Evolutionary conservation across 106 monocot genomes (phyloP).

Genomic region (Dendrobium catenatum): DNA sequence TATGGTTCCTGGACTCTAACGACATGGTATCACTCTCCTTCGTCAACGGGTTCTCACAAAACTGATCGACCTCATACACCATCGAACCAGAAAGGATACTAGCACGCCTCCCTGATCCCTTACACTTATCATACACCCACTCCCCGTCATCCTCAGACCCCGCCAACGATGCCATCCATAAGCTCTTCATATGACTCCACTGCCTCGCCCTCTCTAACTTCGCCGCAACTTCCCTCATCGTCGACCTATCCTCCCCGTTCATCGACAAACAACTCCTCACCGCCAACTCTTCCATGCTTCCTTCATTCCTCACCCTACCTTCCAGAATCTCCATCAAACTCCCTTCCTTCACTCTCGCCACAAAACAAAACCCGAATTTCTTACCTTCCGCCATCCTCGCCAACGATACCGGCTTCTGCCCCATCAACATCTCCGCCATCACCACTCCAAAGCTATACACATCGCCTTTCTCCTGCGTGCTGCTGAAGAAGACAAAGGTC

Average conservation of each 20-base stretch:
- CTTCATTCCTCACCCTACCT: not conserved
- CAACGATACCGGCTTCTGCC: not conserved
- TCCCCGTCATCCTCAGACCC: no score
- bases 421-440: constrained; percentile 23
- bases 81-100: no score
- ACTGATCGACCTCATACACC: no score
- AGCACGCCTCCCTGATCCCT: no score
- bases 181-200: no score
- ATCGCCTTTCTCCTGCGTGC: constrained; percentile 21
- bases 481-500: no score
- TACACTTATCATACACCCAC: no score
- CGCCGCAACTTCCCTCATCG: constrained; percentile 26
- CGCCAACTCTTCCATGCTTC: not conserved
- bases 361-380: constrained; percentile 13
- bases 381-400: not conserved
- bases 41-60: no score
- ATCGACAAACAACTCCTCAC: constrained; percentile 12
- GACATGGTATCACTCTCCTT: no score
- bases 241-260: constrained; percentile 19
- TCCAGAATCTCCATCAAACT: constrained; percentile 8
- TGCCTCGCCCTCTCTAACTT: constrained; percentile 7
- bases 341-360: not conserved
- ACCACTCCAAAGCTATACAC: constrained; percentile 42
- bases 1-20: no score
- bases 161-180: no score